Base-by-base conservation (phyloP, 129 eudicot species). In the Ambrosia trifida region DNA sequence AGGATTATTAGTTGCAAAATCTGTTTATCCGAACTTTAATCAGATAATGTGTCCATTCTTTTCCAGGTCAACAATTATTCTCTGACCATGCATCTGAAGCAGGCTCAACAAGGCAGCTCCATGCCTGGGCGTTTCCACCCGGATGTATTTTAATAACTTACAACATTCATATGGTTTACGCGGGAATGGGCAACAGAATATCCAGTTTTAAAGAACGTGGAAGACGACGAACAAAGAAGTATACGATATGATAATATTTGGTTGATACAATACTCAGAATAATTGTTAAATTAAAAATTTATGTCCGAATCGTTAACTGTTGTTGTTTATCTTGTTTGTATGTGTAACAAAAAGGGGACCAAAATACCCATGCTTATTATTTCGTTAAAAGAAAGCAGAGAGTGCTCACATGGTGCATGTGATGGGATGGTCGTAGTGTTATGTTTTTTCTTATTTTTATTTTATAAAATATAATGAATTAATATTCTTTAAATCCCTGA, bases 1-100 rank as follows among this genome's bases (percentile, higher is more conserved):
- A 24, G 20, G 11, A 31, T 59, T 30, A 58, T 31, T 59, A 30
- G 41, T 13, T 13, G 40, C 43, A 59, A 12, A 31, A 59, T 31
- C 18, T 59, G 43, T 59, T 12, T 31, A 59, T 31, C 43, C 41
- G 1, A 59, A 59, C 4, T 59, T 12, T 31, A 59, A 30, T 59
- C 20, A 11, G 41, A 59, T 59, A 59, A 59, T 59, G 2, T 59
- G 4, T 13, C 12, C 4, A n/a, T 59, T 74, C 19, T 70, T 64
- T 50, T 14, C 3, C 91, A 94, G 99, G 87, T 94, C 52, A 89
- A 89, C 57, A 94, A 90, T 46, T 94, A 94, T 77, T 88, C 99
- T 32, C 76, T 94, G 77, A 78, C 91, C n/a, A 80, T 90, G 99
- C 99, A 94, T 75, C 92, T 94, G 40, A 94, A 89, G 97, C 99